Evolutionary conservation across 495 filamentous ascomycete species (phyloP), one percentile per base, ranked within the genome.

Genomic region (Diplogelasinospora grovesii): DNA sequence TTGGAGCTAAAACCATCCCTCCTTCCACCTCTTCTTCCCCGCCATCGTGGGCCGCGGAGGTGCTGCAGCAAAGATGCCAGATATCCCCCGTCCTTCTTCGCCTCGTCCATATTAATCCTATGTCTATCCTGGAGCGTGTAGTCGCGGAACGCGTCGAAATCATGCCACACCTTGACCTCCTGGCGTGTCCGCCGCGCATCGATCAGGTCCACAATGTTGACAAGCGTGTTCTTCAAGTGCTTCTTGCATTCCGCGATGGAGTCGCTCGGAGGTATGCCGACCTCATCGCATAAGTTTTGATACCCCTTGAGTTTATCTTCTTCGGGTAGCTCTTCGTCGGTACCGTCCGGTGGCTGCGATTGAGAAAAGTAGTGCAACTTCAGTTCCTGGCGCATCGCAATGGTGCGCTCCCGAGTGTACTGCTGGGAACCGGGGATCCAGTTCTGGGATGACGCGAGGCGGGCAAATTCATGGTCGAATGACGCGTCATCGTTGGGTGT

Each of bases 121-220:
- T 64, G 64, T 0, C 46, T 27, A 1, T 41, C 36, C 0, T 40
- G n/a, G 4, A 51, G 37, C 0, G 71, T 66, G 44, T 78, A 74
- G 0, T 34, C 8, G 2, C 51, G 54, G 39, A 77, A 64, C n/a
- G 37, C 43, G 0, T 32, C 16, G 16, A 56, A 43, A 20, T 39
- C 54, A 0, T 25, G 19, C 54, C 73, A 75, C 15, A 53, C 44
- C 22, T 41, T 35, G 3, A 70, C 53, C 3, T 29, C 32, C 3
- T 40, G 41, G 2, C 50, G 46, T 3, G 49, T 48, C 11, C 57
- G 63, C 39, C 60, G 60, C 16, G 59, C 53, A 13, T 79, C 67
- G 9, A 77, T 61, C 1, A 75, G 50, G 49, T 78, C 71, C 2
- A 77, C 56, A 21, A 76, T 60, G 43, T 77, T 77, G 49, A 78